phyloP scores from a whole-genome alignment of 2,329 filamentous ascomycete genomes.

The Hymenoscyphus fraxineus region DNA sequence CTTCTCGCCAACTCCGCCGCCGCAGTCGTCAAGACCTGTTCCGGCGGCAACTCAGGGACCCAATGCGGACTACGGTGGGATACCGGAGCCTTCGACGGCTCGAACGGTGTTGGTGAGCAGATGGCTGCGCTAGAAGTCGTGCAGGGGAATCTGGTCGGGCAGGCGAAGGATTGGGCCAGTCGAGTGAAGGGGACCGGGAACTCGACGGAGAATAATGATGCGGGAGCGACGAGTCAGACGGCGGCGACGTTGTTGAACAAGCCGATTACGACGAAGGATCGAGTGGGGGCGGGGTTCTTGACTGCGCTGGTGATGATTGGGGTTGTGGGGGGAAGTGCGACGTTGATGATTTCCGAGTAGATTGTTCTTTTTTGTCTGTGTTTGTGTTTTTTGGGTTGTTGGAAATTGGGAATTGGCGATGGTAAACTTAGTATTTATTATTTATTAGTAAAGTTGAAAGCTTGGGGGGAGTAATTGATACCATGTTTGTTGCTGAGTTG shows the following conservation, averaged over 20 bases:
- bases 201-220: conserved; percentile 28
- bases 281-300: conserved; percentile 39
- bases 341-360: conserved; percentile 17
- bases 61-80: conserved; percentile 62
- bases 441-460: not conserved
- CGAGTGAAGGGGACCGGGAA: conserved; percentile 43
- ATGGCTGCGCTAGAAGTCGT: conserved; percentile 66
- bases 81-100: conserved; percentile 49
- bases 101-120: conserved; percentile 63
- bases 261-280: conserved; percentile 35
- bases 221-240: conserved; percentile 12
- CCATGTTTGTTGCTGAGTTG: not conserved
- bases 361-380: not conserved
- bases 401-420: not conserved
- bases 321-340: conserved; percentile 17
- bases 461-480: conserved; percentile 2
- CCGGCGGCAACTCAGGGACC: conserved; percentile 51
- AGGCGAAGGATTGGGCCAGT: conserved; percentile 33
- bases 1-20: conserved; percentile 51
- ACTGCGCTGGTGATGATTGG: conserved; percentile 33
- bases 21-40: conserved; percentile 53
- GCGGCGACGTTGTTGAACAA: not conserved
- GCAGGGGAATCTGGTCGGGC: conserved; percentile 38
- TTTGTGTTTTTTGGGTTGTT: not conserved
- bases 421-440: not conserved